Percentiles rank a stretch among this genome's conserved stretches.
phyloP scores from a whole-genome alignment of 2,329 filamentous ascomycete species.

The Diaporthe sp. region DNA sequence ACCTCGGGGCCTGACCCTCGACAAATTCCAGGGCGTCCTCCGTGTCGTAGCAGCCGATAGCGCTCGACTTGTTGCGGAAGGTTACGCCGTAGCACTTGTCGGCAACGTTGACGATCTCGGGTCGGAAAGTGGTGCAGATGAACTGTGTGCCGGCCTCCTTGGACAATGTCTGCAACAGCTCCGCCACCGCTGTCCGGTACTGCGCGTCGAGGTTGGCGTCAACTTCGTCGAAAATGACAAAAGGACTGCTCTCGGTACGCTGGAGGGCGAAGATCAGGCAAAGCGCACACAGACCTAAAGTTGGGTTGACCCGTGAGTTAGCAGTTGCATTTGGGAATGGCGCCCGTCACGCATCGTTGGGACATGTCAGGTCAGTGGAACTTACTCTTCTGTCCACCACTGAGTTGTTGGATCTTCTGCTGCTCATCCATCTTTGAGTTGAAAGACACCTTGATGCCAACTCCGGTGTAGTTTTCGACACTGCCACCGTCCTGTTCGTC shows the following conservation, averaged over 20 bases:
- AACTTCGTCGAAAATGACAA: slow-evolving; percentile 99
- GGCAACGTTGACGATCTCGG: slow-evolving; percentile 94
- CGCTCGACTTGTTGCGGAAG: slow-evolving; percentile 93
- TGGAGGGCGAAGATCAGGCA: slow-evolving; percentile 99
- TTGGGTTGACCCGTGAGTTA: not conserved
- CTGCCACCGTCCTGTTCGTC: slow-evolving; percentile 76
- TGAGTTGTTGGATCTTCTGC: slow-evolving; percentile 96
- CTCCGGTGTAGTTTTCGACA: slow-evolving; percentile 96
- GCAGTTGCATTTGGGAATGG: not conserved
- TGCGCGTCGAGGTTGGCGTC: slow-evolving; percentile 98
- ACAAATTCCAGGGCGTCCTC: slow-evolving; percentile 95
- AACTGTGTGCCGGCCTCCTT: slow-evolving; percentile 80
- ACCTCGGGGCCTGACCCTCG: slow-evolving; percentile 76
- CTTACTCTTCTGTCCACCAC: slow-evolving; percentile 96
- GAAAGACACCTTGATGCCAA: slow-evolving; percentile 97
- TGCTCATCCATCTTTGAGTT: slow-evolving; percentile 97
- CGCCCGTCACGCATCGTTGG: not conserved
- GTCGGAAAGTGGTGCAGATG: slow-evolving; percentile 98
- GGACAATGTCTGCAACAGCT: slow-evolving; percentile 85
- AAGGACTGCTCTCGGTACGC: slow-evolving; percentile 95
- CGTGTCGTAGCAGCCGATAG: slow-evolving; percentile 88
- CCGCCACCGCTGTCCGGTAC: slow-evolving; percentile 94
- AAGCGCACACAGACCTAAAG: slow-evolving; percentile 87
- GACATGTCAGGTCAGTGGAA: slow-evolving; percentile 38
- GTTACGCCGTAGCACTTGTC: slow-evolving; percentile 98